Evolutionary conservation across 805 yeast genomes (phyloP), one percentile per base, ranked within the genome.

Genomic region (Komagataella phaffii): DNA sequence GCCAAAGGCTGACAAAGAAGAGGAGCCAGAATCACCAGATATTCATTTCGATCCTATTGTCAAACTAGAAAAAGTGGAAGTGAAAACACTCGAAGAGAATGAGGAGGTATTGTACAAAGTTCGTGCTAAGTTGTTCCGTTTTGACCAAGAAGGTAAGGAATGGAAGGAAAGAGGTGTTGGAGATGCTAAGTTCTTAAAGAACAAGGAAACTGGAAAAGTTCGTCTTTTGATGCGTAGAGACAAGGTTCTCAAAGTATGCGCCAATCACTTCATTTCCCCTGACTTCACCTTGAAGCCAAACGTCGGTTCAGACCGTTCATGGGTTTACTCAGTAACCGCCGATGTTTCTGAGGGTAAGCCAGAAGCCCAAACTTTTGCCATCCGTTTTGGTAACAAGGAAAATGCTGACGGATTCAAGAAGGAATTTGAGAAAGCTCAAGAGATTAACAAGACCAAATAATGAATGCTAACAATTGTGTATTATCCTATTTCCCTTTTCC

Each of bases 131-230:
- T 76, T 93, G 65, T 93, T 91, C 77, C 85, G 88, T 71, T 91
- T 85, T 75, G 73, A 71, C 57, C 77, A 81, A 46, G 96, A 88
- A 54, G 62, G 82, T 51, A 84, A 83, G 64, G 98, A 93, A 72
- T 93, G 99, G 99, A 93, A 93, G 71, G 99, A 93, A 77, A 87
- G 99, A 76, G 99, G 99, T 62, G 88, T 96, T 43, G 99, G 99
- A 64, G 99, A 93, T 65, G 96, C 89, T 61, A 88, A 93, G 72
- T 88, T 93, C 71, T 80, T 93, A 67, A 77, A 91, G 74, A 96
- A 91, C 75, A 89, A 88, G 70, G 72, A 72, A 55, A 74, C 88
- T 53, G 77, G 79, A 53, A 90, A 88, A 73, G 88, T 87, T 57
- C 85, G 99, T 75, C 71, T 93, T 58, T 76, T 93, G 65, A 93